These are phyloP conservation scores for Colletotrichum euphorbiae DNA, from an alignment of 2,329 filamentous ascomycete genomes.

Conservation along the genomic window DNA sequence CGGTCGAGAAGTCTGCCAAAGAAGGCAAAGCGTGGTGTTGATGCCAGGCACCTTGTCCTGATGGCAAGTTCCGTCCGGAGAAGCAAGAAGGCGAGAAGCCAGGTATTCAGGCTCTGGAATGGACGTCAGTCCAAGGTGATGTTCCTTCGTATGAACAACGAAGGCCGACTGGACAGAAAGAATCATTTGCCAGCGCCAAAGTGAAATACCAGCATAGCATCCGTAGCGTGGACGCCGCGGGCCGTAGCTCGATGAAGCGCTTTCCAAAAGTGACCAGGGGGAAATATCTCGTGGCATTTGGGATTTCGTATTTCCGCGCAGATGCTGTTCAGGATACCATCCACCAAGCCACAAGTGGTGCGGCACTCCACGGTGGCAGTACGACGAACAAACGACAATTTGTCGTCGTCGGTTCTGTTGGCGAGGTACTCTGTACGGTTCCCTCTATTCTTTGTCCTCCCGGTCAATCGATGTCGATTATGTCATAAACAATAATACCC, in stretches of 20 bases:
- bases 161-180: background rate
- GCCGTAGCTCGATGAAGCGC: slow-evolving; percentile 11
- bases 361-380: background rate
- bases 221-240: background rate
- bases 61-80: background rate
- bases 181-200: background rate
- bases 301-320: slow-evolving; percentile 4
- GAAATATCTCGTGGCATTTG: slow-evolving; percentile 17
- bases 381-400: slow-evolving; percentile 5
- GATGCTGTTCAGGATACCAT: slow-evolving; percentile 4
- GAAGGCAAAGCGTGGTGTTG: slow-evolving; percentile 17
- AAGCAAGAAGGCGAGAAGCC: background rate
- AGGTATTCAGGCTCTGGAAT: background rate
- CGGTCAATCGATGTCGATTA: background rate
- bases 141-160: background rate
- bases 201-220: background rate
- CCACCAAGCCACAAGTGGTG: slow-evolving; percentile 9
- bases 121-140: background rate
- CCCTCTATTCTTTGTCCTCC: background rate
- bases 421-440: background rate
- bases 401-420: background rate
- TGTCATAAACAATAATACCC: background rate
- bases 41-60: slow-evolving; percentile 3
- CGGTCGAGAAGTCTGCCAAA: slow-evolving; percentile 29
- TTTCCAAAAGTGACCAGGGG: slow-evolving; percentile 16